Conservation (phyloP, 805 yeast species). For the Candida michaelii region DNA sequence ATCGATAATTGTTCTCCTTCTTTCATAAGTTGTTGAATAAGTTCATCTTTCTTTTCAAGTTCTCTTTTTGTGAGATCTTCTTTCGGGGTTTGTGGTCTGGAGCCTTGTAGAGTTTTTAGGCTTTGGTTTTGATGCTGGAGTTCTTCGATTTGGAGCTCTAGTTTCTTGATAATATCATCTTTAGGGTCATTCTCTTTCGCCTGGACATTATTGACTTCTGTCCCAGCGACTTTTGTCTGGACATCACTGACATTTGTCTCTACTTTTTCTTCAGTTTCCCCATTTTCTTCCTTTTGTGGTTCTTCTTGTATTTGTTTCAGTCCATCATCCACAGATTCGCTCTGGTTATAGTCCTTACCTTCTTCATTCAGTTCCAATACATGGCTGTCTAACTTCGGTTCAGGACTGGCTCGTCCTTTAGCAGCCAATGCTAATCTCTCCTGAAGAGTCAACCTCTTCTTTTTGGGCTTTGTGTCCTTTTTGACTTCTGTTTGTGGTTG, state of each 20-base stretch:
- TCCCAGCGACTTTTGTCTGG: too few relatives aligned
- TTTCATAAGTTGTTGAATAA: slow-evolving; percentile 62
- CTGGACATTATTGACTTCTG: too few relatives aligned
- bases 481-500: too few relatives aligned
- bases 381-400: too few relatives aligned
- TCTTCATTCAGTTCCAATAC: too few relatives aligned
- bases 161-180: background rate
- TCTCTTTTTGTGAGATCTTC: background rate
- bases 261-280: background rate
- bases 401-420: slow-evolving; percentile 25
- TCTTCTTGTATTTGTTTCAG: too few relatives aligned
- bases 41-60: slow-evolving; percentile 48
- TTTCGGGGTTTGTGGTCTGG: background rate
- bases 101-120: background rate
- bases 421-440: slow-evolving; percentile 87
- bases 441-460: slow-evolving; percentile 72
- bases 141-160: background rate
- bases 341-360: too few relatives aligned
- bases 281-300: background rate
- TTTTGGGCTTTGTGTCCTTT: slow-evolving; percentile 21
- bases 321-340: too few relatives aligned
- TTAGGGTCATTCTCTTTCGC: too few relatives aligned
- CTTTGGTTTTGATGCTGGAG: slow-evolving; percentile 1
- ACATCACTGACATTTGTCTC: too few relatives aligned
- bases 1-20: slow-evolving; percentile 76